Conservation (phyloP, 257 asterid genomes). For the Apocynum venetum region DNA sequence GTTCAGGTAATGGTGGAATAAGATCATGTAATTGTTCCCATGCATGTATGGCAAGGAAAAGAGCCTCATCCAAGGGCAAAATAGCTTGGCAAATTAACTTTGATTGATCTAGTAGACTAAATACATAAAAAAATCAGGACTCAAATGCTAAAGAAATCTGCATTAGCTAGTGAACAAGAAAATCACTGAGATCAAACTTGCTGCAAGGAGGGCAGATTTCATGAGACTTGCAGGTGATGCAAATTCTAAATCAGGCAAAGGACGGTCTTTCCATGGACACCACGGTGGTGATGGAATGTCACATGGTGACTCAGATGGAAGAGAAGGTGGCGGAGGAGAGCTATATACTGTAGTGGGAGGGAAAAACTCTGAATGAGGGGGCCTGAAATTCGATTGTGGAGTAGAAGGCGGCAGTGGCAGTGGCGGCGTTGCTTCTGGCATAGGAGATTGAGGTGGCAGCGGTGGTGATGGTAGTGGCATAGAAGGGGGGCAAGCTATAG, state of each 20-base stretch:
- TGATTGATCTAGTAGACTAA: neutral
- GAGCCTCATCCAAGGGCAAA: neutral
- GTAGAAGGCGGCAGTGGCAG: neutral
- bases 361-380: neutral
- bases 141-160: neutral
- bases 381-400: neutral
- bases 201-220: neutral
- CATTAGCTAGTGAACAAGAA: neutral
- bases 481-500: too few species aligned
- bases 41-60: too few species aligned
- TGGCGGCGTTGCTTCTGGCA: too few species aligned
- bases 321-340: conserved; percentile 1
- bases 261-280: neutral
- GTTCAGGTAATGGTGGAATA: too few species aligned
- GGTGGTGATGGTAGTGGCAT: neutral
- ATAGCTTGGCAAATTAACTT: neutral
- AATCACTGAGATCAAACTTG: neutral
- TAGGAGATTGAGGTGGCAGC: too few species aligned
- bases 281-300: neutral
- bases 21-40: too few species aligned
- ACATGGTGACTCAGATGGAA: neutral
- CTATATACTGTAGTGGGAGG: neutral
- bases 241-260: neutral
- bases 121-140: neutral
- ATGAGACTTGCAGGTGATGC: neutral